phyloP scores from a whole-genome alignment of 2,329 filamentous ascomycete species.

The Phialocephala sp. region DNA sequence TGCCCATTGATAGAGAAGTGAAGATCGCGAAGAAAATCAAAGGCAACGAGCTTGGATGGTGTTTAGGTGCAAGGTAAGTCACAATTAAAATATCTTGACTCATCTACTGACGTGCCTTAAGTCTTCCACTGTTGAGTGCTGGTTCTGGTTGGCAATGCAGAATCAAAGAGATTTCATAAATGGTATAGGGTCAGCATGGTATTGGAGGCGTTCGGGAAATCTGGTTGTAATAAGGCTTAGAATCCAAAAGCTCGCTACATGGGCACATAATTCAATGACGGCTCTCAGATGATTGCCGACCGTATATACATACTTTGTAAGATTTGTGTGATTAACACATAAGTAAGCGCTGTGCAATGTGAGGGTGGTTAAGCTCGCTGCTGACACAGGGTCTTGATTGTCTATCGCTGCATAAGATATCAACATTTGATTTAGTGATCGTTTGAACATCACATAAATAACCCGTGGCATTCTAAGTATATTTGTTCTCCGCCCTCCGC shows the following conservation, averaged over 20 bases:
- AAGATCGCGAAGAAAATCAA: slow-evolving; percentile 99
- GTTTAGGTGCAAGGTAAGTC: slow-evolving; percentile 88
- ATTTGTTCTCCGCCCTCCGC: too few relatives aligned
- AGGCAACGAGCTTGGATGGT: slow-evolving; percentile 96
- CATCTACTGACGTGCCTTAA: slow-evolving; percentile 57
- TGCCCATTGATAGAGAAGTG: slow-evolving; percentile 95
- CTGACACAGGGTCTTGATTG: too few relatives aligned
- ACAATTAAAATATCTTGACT: not conserved
- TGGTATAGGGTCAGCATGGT: slow-evolving; percentile 17
- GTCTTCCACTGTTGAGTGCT: slow-evolving; percentile 81
- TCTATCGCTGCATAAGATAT: too few relatives aligned
- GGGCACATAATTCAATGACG: slow-evolving; percentile 21
- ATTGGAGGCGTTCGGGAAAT: slow-evolving; percentile 36
- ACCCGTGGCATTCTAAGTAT: too few relatives aligned
- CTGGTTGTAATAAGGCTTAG: slow-evolving; percentile 25
- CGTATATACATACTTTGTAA: not conserved
- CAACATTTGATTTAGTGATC: too few relatives aligned
- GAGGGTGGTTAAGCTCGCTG: too few relatives aligned
- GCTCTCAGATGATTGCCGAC: not conserved
- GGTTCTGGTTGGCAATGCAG: slow-evolving; percentile 91
- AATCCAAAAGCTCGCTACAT: slow-evolving; percentile 15
- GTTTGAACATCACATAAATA: too few relatives aligned
- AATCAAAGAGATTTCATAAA: slow-evolving; percentile 73
- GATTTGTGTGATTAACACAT: not conserved
- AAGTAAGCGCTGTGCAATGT: not conserved